Base-by-base conservation (phyloP, 306 rosid species). In the Pterocarpus santalinus region DNA sequence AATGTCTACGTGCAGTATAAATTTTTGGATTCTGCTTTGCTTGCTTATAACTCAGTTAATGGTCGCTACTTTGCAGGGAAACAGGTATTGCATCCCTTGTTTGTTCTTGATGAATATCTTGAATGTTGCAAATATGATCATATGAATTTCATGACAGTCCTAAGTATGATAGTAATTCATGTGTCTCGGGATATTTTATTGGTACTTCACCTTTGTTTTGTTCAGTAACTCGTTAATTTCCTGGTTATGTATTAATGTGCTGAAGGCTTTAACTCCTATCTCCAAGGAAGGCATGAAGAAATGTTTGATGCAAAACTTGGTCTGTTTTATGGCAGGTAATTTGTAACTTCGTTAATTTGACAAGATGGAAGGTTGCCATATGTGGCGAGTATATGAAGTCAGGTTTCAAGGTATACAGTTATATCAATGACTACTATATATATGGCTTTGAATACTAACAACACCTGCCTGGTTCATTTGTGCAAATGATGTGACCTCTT, bases 381-480 rank as follows among this genome's bases (percentile, higher is more conserved):
- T 95, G 99, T 79, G 99, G 99, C 79, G 99, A 95, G 85, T 95
- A 88, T 87, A 91, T 89, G 98, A 95, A 93, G 87, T 87, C 97
- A 43, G 90, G 96, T 63, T 93, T 84, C 89, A 88, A 95, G 96
- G 98, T 91, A 90, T 61, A 62, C 41, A 35, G 61, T 72, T 72
- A 16, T 11, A 9, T 47, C 53, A 47, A 3, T 10, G 14, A 47
- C 3, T 47, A 8, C 47, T 78, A 28, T 28, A 77, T 84, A 17
- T 84, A 70, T n/a, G n/a, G n/a, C n/a, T n/a, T n/a, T n/a, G n/a
- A n/a, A n/a, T n/a, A n/a, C 46, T n/a, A 34, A 44, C 61, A 63
- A 46, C 53, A 79, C 30, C 79, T 63, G 5, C 52, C 43, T 1
- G 35, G 80, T 55, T 69, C 43, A 30, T 64, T 76, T 75, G n/a